These are phyloP conservation scores for Mesembryanthemum crystallinum DNA, from an alignment of 148 eudicot genomes.

Conservation along the genomic window DNA sequence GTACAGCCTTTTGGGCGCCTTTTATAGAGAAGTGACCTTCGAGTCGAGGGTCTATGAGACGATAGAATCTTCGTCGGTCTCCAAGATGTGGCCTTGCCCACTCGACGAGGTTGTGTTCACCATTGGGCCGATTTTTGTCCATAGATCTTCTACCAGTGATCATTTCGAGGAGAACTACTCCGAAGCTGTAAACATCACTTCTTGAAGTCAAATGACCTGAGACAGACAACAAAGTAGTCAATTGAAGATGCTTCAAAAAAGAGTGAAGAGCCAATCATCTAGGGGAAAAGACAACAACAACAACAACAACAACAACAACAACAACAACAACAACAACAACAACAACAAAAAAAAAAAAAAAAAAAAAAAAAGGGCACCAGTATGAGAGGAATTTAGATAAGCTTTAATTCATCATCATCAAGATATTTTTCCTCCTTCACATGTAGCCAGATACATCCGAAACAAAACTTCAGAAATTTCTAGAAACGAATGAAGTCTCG, in stretches of 20 bases:
- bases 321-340: no score
- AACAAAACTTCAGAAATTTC: background rate
- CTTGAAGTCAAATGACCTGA: constrained; percentile 72
- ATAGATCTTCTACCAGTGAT: constrained; percentile 75
- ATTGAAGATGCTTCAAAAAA: background rate
- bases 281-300: no score
- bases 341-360: background rate
- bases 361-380: background rate
- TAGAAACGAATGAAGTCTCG: background rate
- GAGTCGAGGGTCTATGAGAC: constrained; percentile 66
- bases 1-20: constrained; percentile 75
- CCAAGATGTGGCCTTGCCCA: constrained; percentile 77
- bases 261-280: background rate
- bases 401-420: background rate
- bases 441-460: background rate
- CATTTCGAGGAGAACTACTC: constrained; percentile 73
- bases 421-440: background rate
- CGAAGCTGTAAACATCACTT: constrained; percentile 79
- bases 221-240: constrained; percentile 11
- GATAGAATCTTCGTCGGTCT: constrained; percentile 62
- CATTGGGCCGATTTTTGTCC: constrained; percentile 78
- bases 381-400: background rate
- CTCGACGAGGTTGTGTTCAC: constrained; percentile 75
- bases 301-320: no score
- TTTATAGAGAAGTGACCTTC: constrained; percentile 77